Percentiles rank a stretch among this genome's conserved stretches.
Conservation (phyloP, 1,284 basidiomycete genomes). For the Psilocybe mexicana region DNA sequence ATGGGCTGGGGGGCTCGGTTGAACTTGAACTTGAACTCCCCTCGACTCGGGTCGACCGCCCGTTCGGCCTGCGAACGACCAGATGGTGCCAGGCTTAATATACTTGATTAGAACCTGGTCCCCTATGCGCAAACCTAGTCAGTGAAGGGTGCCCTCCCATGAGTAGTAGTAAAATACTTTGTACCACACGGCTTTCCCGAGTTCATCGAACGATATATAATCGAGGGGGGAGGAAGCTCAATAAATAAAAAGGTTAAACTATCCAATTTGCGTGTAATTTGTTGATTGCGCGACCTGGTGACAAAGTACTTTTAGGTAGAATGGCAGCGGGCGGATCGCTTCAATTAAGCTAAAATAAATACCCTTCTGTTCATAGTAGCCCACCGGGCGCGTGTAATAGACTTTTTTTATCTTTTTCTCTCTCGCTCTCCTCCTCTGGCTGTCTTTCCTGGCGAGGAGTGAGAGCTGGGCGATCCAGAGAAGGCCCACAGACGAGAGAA, state of each 20-base stretch:
- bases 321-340: slow-evolving; percentile 20
- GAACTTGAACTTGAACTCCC: neutral
- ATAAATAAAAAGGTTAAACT: slow-evolving; percentile 8
- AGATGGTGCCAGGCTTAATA: neutral
- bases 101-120: neutral
- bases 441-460: neutral
- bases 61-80: neutral
- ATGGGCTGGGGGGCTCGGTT: neutral
- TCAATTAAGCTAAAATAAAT: slow-evolving; percentile 22
- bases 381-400: slow-evolving; percentile 1
- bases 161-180: neutral
- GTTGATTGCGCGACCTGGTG: neutral
- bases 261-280: slow-evolving; percentile 12
- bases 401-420: neutral
- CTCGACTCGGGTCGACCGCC: neutral
- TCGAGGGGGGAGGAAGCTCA: neutral
- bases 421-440: neutral
- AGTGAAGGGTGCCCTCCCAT: neutral
- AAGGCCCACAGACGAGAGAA: no score
- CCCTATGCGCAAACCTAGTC: neutral
- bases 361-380: neutral
- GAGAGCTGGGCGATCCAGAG: neutral
- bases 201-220: neutral
- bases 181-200: neutral
- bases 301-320: slow-evolving; percentile 2